Percentiles rank a stretch among this genome's conserved stretches.
phyloP scores from a whole-genome alignment of 768 basidiomycete genomes.

The Termitomyces sp. region DNA sequence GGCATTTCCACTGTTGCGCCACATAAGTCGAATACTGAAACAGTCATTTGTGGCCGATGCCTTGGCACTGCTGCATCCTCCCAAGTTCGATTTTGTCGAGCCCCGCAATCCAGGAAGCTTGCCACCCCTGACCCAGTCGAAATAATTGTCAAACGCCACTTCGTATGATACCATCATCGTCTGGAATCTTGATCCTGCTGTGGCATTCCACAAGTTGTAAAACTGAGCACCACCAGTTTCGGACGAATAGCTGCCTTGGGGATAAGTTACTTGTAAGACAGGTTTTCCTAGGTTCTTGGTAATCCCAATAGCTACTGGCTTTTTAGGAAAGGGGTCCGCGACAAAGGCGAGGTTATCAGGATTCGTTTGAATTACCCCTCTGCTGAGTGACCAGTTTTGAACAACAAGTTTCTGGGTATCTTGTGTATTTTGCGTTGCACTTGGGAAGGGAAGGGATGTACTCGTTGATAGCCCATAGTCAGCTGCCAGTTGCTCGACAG shows the following conservation, averaged over 20 bases:
- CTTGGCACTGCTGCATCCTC: conserved; percentile 65
- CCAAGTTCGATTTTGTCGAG: conserved; percentile 42
- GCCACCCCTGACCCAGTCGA: conserved; percentile 69
- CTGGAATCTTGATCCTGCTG: conserved; percentile 48
- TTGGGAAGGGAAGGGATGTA: conserved; percentile 63
- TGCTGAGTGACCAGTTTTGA: conserved; percentile 56
- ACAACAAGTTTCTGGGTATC: conserved; percentile 47
- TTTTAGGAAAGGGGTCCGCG: conserved; percentile 56
- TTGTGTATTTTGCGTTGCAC: conserved; percentile 44
- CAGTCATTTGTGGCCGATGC: conserved; percentile 59
- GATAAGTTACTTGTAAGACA: conserved; percentile 60
- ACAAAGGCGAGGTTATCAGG: conserved; percentile 57
- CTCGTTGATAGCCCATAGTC: conserved; percentile 52
- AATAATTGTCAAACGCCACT: conserved; percentile 59
- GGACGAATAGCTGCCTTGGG: conserved; percentile 53
- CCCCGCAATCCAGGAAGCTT: conserved; percentile 77
- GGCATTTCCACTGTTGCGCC: conserved; percentile 56
- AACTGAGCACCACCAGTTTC: conserved; percentile 64
- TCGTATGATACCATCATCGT: conserved; percentile 74
- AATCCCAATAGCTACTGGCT: conserved; percentile 26
- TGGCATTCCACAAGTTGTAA: conserved; percentile 61
- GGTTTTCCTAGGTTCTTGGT: conserved; percentile 28
- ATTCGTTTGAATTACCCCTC: conserved; percentile 56
- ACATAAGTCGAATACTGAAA: conserved; percentile 74
- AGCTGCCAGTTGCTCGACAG: conserved; percentile 36